Evolutionary conservation across 257 asterid species (phyloP).

Genomic region (Paulownia fortunei): DNA sequence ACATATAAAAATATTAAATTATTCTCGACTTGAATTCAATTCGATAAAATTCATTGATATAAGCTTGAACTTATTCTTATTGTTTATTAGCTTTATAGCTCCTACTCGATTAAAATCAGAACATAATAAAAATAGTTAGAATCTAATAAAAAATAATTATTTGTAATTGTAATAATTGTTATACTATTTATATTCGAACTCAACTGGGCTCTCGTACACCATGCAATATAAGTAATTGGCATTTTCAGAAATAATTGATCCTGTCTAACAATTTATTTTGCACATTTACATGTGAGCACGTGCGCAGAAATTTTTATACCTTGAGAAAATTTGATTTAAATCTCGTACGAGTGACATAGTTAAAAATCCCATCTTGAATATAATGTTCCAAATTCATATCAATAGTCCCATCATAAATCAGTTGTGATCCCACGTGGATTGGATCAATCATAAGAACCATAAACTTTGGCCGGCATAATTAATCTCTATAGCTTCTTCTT

Average conservation of each 20-base stretch:
- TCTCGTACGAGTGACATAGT: neutral
- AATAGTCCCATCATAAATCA: neutral
- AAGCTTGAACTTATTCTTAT: too few species aligned
- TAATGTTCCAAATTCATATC: neutral
- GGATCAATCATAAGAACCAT: neutral
- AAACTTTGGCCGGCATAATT: neutral
- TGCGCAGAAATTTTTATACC: neutral
- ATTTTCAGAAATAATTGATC: neutral
- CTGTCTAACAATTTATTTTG: neutral
- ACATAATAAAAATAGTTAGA: too few species aligned
- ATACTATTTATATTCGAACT: too few species aligned
- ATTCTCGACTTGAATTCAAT: too few species aligned
- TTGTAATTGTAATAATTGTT: too few species aligned
- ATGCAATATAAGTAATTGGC: neutral
- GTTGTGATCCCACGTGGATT: conserved; percentile 14
- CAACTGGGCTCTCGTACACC: too few species aligned
- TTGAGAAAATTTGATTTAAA: neutral
- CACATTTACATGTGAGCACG: conserved; percentile 11
- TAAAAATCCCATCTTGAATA: neutral
- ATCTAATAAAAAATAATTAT: too few species aligned
- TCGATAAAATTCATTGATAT: too few species aligned
- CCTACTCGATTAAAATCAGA: too few species aligned
- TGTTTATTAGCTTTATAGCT: too few species aligned
- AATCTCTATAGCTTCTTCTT: too few species aligned
- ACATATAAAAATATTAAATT: too few species aligned